Percentiles rank a stretch among this genome's conserved stretches.
Evolutionary conservation across 139 green algal genomes (phyloP).

Genomic region (Closterium sp.): DNA sequence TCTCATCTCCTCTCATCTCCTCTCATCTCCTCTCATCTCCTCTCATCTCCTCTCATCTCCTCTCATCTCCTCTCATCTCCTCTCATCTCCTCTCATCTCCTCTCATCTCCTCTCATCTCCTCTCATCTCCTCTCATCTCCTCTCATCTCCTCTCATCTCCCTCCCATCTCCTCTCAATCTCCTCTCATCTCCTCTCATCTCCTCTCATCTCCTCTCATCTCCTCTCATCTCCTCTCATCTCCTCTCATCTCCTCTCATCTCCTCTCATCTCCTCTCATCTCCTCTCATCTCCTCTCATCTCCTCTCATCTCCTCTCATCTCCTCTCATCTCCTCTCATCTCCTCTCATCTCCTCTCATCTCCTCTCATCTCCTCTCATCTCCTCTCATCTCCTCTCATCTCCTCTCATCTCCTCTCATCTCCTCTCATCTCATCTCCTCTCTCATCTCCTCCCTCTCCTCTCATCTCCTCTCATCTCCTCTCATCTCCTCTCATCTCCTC

Average conservation of each 20-base stretch:
- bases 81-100: background rate
- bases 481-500: too few species aligned
- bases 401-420: too few species aligned
- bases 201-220: too few species aligned
- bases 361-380: background rate
- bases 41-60: too few species aligned
- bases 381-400: background rate
- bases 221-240: background rate
- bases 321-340: too few species aligned
- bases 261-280: too few species aligned
- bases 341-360: too few species aligned
- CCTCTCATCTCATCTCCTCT: background rate
- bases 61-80: too few species aligned
- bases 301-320: background rate
- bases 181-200: too few species aligned
- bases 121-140: too few species aligned
- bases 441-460: background rate
- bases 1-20: background rate
- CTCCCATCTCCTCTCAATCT: background rate
- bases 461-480: too few species aligned
- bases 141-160: background rate
- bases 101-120: background rate
- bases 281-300: background rate
- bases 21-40: background rate
- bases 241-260: background rate